Evolutionary conservation across 176 grass and related monocot species (phyloP), one percentile per base, ranked within the genome.

Genomic region (Aegilops speltoides): DNA sequence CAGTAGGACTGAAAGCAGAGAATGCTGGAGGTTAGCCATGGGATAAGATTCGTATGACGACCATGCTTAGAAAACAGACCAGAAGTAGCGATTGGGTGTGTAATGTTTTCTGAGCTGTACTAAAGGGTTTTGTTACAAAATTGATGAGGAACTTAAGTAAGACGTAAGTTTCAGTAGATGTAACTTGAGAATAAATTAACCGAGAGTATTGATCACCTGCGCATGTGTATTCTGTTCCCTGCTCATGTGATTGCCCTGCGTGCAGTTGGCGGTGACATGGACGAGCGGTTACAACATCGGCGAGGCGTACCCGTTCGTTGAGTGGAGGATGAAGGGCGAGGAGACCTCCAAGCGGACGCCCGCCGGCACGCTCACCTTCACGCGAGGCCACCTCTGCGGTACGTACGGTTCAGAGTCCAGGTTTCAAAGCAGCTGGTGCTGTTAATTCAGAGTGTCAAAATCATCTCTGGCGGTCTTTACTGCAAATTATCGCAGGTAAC

Each of bases 191-290:
- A 40, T 40, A 40, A 40, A 40, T 40, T n/a, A n/a, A n/a, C n/a
- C n/a, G n/a, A n/a, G n/a, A n/a, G n/a, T 31, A 10, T 43, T 41
- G 9, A n/a, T 12, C 1, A 16, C 3, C 43, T 81, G 16, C 28
- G 34, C 8, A 7, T 23, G 15, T 36, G 15, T 29, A 25, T 3
- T 16, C 9, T 69, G 11, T 32, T 70, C 8, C 48, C 3, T 14
- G 8, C 24, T 72, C 4, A 2, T 31, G 38, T 7, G 22, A 50
- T 87, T 77, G 36, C 19, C 61, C 24, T 28, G 13, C 14, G 12
- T 25, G 57, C 54, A 97, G 92, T 94, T 97, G 90, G 87, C 92
- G 29, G 88, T 94, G 25, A 97, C 95, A 0, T 97, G 95, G 95
- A 97, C 95, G 68, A 94, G 95, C 22, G 95, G 92, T 22, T 94